Evolutionary conservation across 805 yeast species (phyloP).

Genomic region (Candida parachauliodes): DNA sequence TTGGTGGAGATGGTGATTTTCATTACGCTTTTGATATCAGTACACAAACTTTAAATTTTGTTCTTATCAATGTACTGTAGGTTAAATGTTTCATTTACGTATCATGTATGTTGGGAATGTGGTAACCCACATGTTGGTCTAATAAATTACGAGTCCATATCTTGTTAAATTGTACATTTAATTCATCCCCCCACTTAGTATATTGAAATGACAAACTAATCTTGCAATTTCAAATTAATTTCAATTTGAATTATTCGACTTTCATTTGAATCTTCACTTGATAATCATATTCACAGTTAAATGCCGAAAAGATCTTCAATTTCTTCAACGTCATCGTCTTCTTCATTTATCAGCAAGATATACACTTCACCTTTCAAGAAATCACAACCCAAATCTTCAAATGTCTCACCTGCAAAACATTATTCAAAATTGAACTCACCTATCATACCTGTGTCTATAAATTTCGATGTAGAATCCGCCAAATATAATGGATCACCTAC

Average conservation of each 20-base stretch:
- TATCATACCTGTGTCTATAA: constrained; percentile 1
- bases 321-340: constrained; percentile 3
- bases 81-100: too few relatives aligned
- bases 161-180: too few relatives aligned
- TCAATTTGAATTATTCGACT: too few relatives aligned
- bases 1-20: not conserved
- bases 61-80: too few relatives aligned
- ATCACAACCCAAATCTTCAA: not conserved
- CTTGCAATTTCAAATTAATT: too few relatives aligned
- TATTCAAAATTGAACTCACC: not conserved
- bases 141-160: too few relatives aligned
- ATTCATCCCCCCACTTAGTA: too few relatives aligned
- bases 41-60: not conserved
- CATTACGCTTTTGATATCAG: not conserved
- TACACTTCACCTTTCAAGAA: constrained; percentile 5
- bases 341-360: constrained; percentile 3
- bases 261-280: too few relatives aligned
- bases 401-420: not conserved
- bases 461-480: constrained; percentile 1
- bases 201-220: too few relatives aligned
- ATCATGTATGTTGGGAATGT: too few relatives aligned
- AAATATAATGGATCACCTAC: not conserved
- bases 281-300: too few relatives aligned
- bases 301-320: constrained; percentile 3
- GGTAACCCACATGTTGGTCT: too few relatives aligned